A percentile compares a stretch with the other conserved stretches of the same genome.
These are phyloP conservation scores for Heliamphora exappendiculata DNA, from an alignment of 148 eudicot species.

Conservation along the genomic window DNA sequence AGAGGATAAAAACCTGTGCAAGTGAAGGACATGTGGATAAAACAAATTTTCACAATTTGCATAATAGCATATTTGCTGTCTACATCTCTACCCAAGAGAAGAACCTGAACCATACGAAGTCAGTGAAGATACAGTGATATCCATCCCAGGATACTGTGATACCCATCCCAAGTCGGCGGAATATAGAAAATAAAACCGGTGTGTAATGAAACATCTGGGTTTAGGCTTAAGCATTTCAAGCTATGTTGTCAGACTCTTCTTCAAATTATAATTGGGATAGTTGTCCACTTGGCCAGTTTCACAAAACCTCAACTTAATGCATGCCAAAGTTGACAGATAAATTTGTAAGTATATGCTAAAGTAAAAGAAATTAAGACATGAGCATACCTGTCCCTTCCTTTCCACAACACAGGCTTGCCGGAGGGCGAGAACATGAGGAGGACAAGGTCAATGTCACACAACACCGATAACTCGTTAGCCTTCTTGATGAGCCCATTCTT, in stretches of 20 bases:
- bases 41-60: not conserved
- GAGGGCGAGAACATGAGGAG: constrained; percentile 48
- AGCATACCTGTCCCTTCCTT: constrained; percentile 16
- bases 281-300: too few species aligned
- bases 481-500: constrained; percentile 37
- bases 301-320: not conserved
- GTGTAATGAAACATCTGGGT: too few species aligned
- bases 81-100: too few species aligned
- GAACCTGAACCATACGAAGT: too few species aligned
- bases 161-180: too few species aligned
- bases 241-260: too few species aligned
- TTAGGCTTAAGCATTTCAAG: too few species aligned
- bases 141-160: too few species aligned
- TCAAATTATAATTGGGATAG: too few species aligned
- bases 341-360: not conserved
- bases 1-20: not conserved
- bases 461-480: constrained; percentile 33
- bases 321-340: not conserved
- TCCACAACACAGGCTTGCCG: constrained; percentile 22
- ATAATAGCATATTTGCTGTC: constrained; percentile 1
- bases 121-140: too few species aligned
- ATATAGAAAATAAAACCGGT: too few species aligned
- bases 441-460: constrained; percentile 37
- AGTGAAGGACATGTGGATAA: not conserved
- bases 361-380: not conserved